Conservation (phyloP, 2,329 filamentous ascomycete genomes). For the Berkeleyomyces rouxiae region DNA sequence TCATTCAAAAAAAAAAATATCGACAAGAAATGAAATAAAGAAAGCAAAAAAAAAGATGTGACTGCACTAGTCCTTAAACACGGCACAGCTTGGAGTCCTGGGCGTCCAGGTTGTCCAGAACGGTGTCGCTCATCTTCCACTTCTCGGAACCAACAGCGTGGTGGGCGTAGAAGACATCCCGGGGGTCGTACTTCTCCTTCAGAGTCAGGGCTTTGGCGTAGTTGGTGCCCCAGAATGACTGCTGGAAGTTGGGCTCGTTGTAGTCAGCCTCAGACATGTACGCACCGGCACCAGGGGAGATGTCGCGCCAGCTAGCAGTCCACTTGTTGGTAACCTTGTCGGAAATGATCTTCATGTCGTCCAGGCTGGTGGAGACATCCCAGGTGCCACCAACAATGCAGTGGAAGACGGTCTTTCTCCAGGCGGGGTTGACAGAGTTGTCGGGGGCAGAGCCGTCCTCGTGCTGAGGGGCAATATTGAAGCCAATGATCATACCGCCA, state of each 20-base stretch:
- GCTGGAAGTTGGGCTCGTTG: constrained; percentile 28
- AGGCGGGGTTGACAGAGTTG: constrained; percentile 28
- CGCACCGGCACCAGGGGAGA: constrained; percentile 26
- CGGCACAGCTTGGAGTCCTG: constrained; percentile 24
- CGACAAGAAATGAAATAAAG: background rate
- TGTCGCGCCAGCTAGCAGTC: constrained; percentile 19
- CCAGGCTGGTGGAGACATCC: background rate
- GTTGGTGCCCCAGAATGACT: constrained; percentile 31
- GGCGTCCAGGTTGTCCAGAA: constrained; percentile 19
- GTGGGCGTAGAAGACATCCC: constrained; percentile 30
- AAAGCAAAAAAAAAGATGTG: background rate
- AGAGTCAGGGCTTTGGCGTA: constrained; percentile 26
- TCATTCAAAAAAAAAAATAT: background rate
- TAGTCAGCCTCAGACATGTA: constrained; percentile 38
- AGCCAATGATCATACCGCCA: constrained; percentile 22
- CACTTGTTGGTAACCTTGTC: constrained; percentile 16
- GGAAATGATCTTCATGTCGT: constrained; percentile 7
- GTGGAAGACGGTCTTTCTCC: constrained; percentile 23
- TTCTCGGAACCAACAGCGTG: constrained; percentile 34
- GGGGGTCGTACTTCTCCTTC: constrained; percentile 32
- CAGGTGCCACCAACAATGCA: constrained; percentile 19
- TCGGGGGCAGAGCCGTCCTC: constrained; percentile 18
- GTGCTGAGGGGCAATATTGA: constrained; percentile 19
- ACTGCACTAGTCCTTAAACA: background rate
- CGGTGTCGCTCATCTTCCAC: constrained; percentile 25